Base-by-base conservation (phyloP, 2,329 filamentous ascomycete genomes). In the Paecilomyces niveus region DNA sequence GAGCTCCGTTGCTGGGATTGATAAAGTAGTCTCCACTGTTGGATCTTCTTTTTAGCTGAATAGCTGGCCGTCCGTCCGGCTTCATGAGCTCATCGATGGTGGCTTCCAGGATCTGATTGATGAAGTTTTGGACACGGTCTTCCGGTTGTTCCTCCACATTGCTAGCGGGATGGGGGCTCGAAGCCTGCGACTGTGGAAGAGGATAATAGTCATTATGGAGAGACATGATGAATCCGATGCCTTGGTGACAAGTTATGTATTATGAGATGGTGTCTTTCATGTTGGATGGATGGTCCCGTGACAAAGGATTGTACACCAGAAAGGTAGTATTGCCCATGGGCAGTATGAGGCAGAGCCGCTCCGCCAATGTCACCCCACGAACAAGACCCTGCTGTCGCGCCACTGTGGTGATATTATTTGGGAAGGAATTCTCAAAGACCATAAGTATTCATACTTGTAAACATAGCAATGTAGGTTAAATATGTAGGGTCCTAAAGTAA, bases 101-200 rank as follows among this genome's bases (percentile, higher is more conserved):
- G 2, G 62, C 58, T 50, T 57, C 49, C 29, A 76, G 62, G 1
- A 65, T 62, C 9, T 61, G 58, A 50, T 71, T 63, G 55, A 76
- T 70, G 59, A 70, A 75, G 3, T 54, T 55, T 51, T 63, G 65
- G 7, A 73, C 72, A 54, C 54, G 63, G 2, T 62, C 57, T 26
- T 63, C 56, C 15, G 59, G 51, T 18, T n/a, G 52, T 18, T 51
- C n/a, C 39, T 52, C 45, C 18, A 18, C 13, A 31, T 31, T 31
- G 26, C 18, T 13, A 8, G 26, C 6, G 45, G 51, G 9, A 8
- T 18, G 0, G 31, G 53, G 11, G 1, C 5, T 8, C 18, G 39
- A 10, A n/a, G 6, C 15, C 9, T 7, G n/a, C 3, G n/a, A 18
- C 5, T 2, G 39, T 9, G 5, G 4, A 45, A 45, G 6, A 21